A percentile compares a stretch with the other conserved stretches of the same genome.
phyloP scores from a whole-genome alignment of 306 rosid genomes.

The Lathyrus aphaca region DNA sequence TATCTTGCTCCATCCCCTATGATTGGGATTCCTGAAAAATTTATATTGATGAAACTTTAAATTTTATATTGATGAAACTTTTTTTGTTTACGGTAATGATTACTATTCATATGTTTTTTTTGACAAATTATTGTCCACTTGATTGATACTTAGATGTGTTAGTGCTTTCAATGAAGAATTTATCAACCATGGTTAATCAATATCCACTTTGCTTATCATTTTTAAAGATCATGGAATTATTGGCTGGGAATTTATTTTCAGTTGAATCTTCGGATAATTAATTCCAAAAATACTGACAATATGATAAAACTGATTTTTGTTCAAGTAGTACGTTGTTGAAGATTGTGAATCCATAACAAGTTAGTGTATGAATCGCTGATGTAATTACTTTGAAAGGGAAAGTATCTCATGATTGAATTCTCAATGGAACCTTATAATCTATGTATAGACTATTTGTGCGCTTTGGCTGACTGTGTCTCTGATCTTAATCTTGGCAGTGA shows the following conservation, averaged over 20 bases:
- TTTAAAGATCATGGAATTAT: constrained; percentile 24
- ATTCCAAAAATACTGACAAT: constrained; percentile 4
- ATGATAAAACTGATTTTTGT: constrained; percentile 4
- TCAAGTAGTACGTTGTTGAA: constrained; percentile 20
- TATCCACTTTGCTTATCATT: background rate
- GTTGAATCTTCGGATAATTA: constrained; percentile 7
- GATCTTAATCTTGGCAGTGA: background rate
- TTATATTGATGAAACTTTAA: constrained; percentile 16
- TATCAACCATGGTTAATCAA: background rate
- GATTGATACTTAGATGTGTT: constrained; percentile 20
- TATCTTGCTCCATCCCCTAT: constrained; percentile 40
- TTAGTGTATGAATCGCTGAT: background rate
- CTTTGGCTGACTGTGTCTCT: background rate
- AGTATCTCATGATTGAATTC: background rate
- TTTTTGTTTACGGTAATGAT: constrained; percentile 8
- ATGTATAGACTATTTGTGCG: background rate
- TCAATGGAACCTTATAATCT: background rate
- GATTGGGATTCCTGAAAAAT: constrained; percentile 29
- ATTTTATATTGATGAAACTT: constrained; percentile 9
- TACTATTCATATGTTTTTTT: constrained; percentile 9
- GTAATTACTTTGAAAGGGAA: constrained; percentile 17
- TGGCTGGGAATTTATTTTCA: constrained; percentile 13
- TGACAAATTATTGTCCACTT: constrained; percentile 11
- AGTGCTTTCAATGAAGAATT: constrained; percentile 22
- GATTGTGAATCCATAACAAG: constrained; percentile 19